phyloP scores from a whole-genome alignment of 108 stramenopile genomes.

The Discostella stelligeroides region DNA sequence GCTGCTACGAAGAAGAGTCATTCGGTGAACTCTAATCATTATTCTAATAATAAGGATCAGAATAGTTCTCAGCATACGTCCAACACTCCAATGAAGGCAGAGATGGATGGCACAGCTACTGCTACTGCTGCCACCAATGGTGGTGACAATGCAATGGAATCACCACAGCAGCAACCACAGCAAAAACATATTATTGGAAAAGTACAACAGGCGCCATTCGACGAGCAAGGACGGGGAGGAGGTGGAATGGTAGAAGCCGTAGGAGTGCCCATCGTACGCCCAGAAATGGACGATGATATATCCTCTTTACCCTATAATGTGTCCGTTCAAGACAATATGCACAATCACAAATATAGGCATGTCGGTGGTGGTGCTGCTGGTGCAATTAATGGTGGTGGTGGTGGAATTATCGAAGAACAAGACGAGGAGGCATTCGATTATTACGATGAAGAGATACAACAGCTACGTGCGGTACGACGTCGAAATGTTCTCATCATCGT shows the following conservation, averaged over 20 bases:
- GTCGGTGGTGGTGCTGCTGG: neutral
- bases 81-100: neutral
- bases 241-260: neutral
- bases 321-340: neutral
- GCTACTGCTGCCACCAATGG: neutral
- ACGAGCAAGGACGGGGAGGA: neutral
- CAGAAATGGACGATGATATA: neutral
- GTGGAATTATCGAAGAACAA: too few relatives aligned
- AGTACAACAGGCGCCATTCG: neutral
- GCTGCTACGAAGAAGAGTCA: neutral
- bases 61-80: too few relatives aligned
- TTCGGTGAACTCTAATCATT: neutral
- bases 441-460: neutral
- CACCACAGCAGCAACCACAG: neutral
- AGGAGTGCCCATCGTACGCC: neutral
- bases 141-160: neutral
- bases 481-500: conserved; percentile 29
- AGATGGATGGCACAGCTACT: neutral
- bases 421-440: neutral
- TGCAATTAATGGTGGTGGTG: neutral
- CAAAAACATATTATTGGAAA: too few relatives aligned
- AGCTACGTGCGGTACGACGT: conserved; percentile 8
- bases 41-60: too few relatives aligned
- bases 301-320: neutral
- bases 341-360: neutral